Base-by-base conservation (phyloP, 164 flowering plant genomes). In the Aristolochia fimbriata region DNA sequence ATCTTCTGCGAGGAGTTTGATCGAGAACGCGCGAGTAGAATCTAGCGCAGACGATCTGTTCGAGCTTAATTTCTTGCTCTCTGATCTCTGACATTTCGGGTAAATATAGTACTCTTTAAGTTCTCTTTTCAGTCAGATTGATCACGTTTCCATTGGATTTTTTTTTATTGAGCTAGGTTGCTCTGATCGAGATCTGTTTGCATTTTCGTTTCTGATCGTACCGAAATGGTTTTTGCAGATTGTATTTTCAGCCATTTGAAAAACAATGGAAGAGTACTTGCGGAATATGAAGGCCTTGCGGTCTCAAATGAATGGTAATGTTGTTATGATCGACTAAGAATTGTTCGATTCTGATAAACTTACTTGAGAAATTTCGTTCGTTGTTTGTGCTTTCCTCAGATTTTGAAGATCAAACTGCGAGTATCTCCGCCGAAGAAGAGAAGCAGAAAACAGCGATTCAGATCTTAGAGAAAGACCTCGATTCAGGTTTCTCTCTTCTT, bases 241-340 rank as follows among this genome's bases (percentile, higher is more conserved):
- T 37, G 11, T 37, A 10, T 23, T 43, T 48, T 59, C 1, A 47
- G 47, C 45, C 47, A 52, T 25, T 16, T 11, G 43, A 33, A 14
- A n/a, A 17, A 51, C 16, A 43, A 91, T 87, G 97, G 97, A 91
- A 64, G 89, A 80, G n/a, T 84, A 81, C 58, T 71, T 88, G 78
- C 83, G 80, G 71, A 70, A 80, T 80, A 79, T 91, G 90, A 84
- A 79, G 80, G 77, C 81, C 60, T 71, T 86, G 47, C 88, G 88
- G 59, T 79, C 78, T 71, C 97, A 91, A 55, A 86, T 88, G 83
- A 91, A 80, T 71, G 97, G 97, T 90, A n/a, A 16, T 6, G 20
- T 22, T 15, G 17, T 50, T 23, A 25, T 11, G n/a, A 24, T 24
- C 8, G 30, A 45, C 30, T 47, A 11, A 0, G 4, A 16, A 24